Percentiles rank a stretch among this genome's conserved stretches.
These are phyloP conservation scores for Helianthus annuus DNA, from an alignment of 129 eudicot species.

Conservation along the genomic window DNA sequence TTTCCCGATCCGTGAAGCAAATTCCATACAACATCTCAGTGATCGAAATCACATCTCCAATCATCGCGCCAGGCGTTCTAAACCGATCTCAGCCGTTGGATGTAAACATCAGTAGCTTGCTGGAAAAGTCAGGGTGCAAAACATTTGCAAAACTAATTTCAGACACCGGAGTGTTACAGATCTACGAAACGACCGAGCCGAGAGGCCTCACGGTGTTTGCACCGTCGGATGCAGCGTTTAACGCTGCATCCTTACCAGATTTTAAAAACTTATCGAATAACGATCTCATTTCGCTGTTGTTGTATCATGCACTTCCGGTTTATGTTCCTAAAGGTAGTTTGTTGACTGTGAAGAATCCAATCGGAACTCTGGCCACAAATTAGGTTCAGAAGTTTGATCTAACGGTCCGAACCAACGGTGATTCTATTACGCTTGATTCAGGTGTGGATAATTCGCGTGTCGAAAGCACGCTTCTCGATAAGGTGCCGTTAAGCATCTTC, in stretches of 20 bases:
- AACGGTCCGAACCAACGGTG: slow-evolving; percentile 40
- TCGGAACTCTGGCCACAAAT: slow-evolving; percentile 62
- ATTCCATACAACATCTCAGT: slow-evolving; percentile 75
- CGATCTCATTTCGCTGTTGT: slow-evolving; percentile 59
- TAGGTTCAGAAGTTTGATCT: slow-evolving; percentile 54
- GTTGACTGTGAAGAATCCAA: slow-evolving; percentile 36
- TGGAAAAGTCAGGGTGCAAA: slow-evolving; percentile 67
- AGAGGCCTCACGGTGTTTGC: slow-evolving; percentile 75
- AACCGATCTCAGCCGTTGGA: slow-evolving; percentile 12
- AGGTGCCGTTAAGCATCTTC: slow-evolving; percentile 56
- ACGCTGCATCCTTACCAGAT: slow-evolving; percentile 52
- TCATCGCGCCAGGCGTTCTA: slow-evolving; percentile 43
- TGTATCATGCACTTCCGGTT: slow-evolving; percentile 60
- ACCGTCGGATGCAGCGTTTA: slow-evolving; percentile 77
- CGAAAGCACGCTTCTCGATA: slow-evolving; percentile 47
- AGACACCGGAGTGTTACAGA: slow-evolving; percentile 51
- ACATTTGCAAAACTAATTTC: slow-evolving; percentile 47
- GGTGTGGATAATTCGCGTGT: slow-evolving; percentile 60
- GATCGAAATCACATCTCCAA: slow-evolving; percentile 59
- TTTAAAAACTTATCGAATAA: slow-evolving; percentile 47
- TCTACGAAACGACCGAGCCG: slow-evolving; percentile 36
- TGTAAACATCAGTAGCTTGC: slow-evolving; percentile 44
- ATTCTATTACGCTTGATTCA: slow-evolving; percentile 51
- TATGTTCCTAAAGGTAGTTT: slow-evolving; percentile 54
- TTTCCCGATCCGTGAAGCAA: slow-evolving; percentile 46